These are phyloP conservation scores for Podila horticola DNA, from an alignment of 192 early-diverging fungal genomes.

Conservation along the genomic window DNA sequence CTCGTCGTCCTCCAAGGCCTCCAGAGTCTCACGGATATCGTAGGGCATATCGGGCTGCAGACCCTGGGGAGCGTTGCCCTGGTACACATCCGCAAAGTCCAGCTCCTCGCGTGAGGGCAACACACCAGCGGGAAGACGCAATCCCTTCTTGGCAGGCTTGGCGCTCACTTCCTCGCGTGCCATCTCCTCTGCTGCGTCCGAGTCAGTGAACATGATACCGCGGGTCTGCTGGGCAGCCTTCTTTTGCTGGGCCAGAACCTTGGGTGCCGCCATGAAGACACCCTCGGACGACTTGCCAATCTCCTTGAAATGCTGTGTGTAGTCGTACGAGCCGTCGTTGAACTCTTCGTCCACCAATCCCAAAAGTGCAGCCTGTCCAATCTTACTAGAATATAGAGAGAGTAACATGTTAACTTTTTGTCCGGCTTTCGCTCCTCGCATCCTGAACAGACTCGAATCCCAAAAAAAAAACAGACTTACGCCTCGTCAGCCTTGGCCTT, in stretches of 20 bases:
- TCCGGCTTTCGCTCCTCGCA: background rate
- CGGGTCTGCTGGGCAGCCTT: slow-evolving; percentile 44
- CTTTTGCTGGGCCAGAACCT: slow-evolving; percentile 63
- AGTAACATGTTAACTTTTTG: background rate
- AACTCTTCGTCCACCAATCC: slow-evolving; percentile 79
- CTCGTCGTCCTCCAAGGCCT: slow-evolving; percentile 94
- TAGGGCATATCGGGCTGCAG: slow-evolving; percentile 83
- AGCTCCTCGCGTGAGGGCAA: slow-evolving; percentile 81
- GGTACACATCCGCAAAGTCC: slow-evolving; percentile 75
- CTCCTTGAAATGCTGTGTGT: slow-evolving; percentile 89
- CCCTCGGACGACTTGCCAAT: slow-evolving; percentile 84
- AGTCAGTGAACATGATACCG: slow-evolving; percentile 43
- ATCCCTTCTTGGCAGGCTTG: slow-evolving; percentile 16
- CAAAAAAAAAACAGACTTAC: slow-evolving; percentile 17
- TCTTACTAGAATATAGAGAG: slow-evolving; percentile 23
- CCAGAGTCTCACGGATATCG: slow-evolving; percentile 86
- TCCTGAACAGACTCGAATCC: background rate
- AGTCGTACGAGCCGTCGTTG: slow-evolving; percentile 94
- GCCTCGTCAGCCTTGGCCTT: slow-evolving; percentile 36
- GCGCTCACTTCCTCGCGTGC: slow-evolving; percentile 5
- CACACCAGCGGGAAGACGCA: slow-evolving; percentile 77
- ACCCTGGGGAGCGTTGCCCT: slow-evolving; percentile 65
- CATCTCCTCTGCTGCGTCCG: slow-evolving; percentile 43
- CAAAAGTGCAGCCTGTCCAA: slow-evolving; percentile 84
- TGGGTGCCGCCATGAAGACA: slow-evolving; percentile 79